Evolutionary conservation across 805 yeast genomes (phyloP).

Genomic region (Lipomyces yamadae): DNA sequence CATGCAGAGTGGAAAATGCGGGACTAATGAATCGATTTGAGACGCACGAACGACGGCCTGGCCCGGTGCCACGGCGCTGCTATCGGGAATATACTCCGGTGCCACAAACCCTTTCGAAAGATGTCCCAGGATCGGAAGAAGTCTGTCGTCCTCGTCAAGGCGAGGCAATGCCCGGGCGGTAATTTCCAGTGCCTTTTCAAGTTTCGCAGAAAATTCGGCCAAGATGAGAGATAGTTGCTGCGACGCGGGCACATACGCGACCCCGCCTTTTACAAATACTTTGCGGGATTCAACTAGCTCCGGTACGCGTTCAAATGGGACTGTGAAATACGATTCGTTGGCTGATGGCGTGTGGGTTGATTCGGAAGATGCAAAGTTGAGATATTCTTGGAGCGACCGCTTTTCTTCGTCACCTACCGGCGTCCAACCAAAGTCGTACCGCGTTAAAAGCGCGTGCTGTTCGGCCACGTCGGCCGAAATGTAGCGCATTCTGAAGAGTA

Average conservation of each 20-base stretch:
- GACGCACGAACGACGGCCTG: constrained; percentile 59
- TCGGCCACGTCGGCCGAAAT: constrained; percentile 65
- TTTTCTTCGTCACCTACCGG: constrained; percentile 69
- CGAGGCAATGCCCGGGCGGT: constrained; percentile 82
- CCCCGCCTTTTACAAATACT: constrained; percentile 69
- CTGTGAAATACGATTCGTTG: constrained; percentile 70
- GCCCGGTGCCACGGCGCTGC: constrained; percentile 44
- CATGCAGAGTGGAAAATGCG: constrained; percentile 85
- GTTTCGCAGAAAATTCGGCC: constrained; percentile 64
- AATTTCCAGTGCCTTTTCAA: constrained; percentile 58
- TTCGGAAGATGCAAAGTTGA: constrained; percentile 59
- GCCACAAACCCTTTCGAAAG: constrained; percentile 69
- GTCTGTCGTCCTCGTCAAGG: constrained; percentile 87
- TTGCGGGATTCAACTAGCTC: constrained; percentile 76
- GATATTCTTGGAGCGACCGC: constrained; percentile 51
- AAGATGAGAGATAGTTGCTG: constrained; percentile 74
- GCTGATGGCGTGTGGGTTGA: constrained; percentile 40
- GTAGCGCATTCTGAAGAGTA: constrained; percentile 75
- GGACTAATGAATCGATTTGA: constrained; percentile 59
- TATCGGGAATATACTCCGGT: constrained; percentile 51
- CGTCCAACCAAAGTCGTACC: constrained; percentile 73
- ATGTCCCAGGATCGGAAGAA: constrained; percentile 81
- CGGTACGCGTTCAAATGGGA: constrained; percentile 85
- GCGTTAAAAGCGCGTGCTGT: constrained; percentile 61
- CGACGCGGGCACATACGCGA: constrained; percentile 82